Evolutionary conservation across 1,284 basidiomycete species (phyloP).

Genomic region (Ceratobasidium sp.): DNA sequence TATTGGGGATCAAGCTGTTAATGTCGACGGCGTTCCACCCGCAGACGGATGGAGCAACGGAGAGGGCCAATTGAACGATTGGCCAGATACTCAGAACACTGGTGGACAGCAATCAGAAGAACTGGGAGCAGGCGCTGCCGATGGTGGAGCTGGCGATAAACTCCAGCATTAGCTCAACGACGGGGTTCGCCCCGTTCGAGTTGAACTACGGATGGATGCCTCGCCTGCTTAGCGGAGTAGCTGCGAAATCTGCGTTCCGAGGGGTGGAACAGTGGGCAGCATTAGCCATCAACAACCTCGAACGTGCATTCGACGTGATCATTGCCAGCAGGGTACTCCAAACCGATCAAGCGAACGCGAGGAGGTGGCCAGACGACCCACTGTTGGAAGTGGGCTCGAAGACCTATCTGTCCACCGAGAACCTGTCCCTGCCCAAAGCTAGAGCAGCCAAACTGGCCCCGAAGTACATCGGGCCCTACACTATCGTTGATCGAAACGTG

Average conservation of each 20-base stretch:
- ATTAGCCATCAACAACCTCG: constrained; percentile 52
- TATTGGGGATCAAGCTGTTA: constrained; percentile 57
- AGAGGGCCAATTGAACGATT: constrained; percentile 58
- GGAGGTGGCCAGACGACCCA: neutral
- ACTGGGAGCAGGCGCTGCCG: constrained; percentile 59
- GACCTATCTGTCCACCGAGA: constrained; percentile 6
- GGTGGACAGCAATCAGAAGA: constrained; percentile 56
- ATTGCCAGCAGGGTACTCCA: neutral
- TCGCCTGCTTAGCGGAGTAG: constrained; percentile 54
- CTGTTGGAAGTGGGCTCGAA: neutral
- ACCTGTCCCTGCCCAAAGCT: constrained; percentile 6
- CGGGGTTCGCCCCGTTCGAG: constrained; percentile 57
- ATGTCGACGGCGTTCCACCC: constrained; percentile 65
- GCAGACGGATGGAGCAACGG: constrained; percentile 60
- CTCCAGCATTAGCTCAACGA: constrained; percentile 52
- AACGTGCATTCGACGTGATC: constrained; percentile 52
- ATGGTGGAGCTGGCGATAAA: constrained; percentile 59
- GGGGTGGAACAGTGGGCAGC: constrained; percentile 54
- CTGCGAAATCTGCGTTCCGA: constrained; percentile 50
- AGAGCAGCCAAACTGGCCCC: constrained; percentile 29
- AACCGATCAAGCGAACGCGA: neutral
- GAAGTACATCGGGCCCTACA: constrained; percentile 45
- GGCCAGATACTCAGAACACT: constrained; percentile 59
- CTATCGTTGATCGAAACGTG: neutral
- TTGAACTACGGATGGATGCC: constrained; percentile 55